A percentile compares a stretch with the other conserved stretches of the same genome.
phyloP scores from a whole-genome alignment of 2,329 filamentous ascomycete species.

The Sporothrix luriei region DNA sequence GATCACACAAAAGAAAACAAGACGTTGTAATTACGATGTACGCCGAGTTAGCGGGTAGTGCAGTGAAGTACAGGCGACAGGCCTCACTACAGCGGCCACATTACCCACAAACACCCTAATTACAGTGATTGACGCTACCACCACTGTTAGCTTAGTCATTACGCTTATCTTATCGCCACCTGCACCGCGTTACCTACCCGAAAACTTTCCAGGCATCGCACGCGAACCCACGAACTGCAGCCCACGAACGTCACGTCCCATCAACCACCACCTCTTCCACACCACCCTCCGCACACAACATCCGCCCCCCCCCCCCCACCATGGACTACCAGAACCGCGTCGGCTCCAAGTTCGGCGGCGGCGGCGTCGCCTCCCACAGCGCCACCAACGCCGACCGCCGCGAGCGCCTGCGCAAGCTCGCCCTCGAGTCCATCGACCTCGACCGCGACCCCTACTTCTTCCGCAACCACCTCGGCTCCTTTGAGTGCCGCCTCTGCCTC shows the following conservation, averaged over 20 bases:
- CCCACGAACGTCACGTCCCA: neutral
- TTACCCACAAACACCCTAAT: neutral
- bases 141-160: slow-evolving; percentile 1
- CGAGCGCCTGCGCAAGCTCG: slow-evolving; percentile 95
- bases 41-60: too few species aligned
- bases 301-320: neutral
- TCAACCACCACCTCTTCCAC: neutral
- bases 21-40: neutral
- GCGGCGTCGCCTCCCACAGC: slow-evolving; percentile 89
- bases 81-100: neutral
- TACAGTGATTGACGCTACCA: neutral
- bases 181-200: neutral
- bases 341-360: slow-evolving; percentile 96
- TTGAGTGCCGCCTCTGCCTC: slow-evolving; percentile 94
- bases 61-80: neutral
- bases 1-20: slow-evolving; percentile 5
- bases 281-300: neutral
- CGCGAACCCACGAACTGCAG: too few species aligned
- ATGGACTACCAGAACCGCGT: slow-evolving; percentile 88
- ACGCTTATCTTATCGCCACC: slow-evolving; percentile 24
- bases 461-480: slow-evolving; percentile 98
- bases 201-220: slow-evolving; percentile 12
- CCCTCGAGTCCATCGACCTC: slow-evolving; percentile 97
- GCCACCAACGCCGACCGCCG: slow-evolving; percentile 96
- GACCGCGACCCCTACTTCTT: slow-evolving; percentile 99